Percentiles rank a stretch among this genome's conserved stretches.
These are phyloP conservation scores for Boletellus sp. DNA, from an alignment of 768 basidiomycete genomes.

Conservation along the genomic window DNA sequence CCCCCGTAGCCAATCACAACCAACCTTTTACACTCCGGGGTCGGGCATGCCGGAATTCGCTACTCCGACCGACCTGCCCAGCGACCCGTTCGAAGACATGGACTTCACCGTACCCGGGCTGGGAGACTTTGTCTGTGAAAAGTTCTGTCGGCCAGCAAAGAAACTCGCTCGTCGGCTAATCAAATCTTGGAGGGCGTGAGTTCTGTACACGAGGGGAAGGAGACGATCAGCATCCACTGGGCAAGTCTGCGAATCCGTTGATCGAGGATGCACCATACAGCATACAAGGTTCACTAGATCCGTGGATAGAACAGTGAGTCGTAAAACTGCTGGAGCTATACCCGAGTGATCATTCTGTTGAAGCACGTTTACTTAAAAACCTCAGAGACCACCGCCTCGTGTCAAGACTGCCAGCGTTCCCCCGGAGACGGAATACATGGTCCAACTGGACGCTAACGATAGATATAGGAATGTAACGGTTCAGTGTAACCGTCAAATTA, in stretches of 20 bases:
- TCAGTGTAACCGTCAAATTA: constrained; percentile 65
- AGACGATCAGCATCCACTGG: constrained; percentile 82
- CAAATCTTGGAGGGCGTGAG: constrained; percentile 64
- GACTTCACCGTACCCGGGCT: too few species aligned
- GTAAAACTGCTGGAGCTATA: constrained; percentile 44
- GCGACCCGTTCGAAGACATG: too few species aligned
- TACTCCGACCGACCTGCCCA: too few species aligned
- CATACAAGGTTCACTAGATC: constrained; percentile 65
- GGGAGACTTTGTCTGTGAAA: too few species aligned
- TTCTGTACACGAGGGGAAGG: constrained; percentile 72
- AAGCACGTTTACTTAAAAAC: constrained; percentile 21
- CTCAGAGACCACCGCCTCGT: constrained; percentile 30
- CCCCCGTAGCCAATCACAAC: constrained; percentile 22
- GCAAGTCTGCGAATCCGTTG: constrained; percentile 39
- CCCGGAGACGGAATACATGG: constrained; percentile 16
- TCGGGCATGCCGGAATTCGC: too few species aligned
- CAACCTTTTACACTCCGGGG: too few species aligned
- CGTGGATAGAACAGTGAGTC: constrained; percentile 59
- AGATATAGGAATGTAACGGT: constrained; percentile 53
- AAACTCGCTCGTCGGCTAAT: constrained; percentile 63
- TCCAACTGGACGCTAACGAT: constrained; percentile 34
- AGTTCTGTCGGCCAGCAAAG: constrained; percentile 91
- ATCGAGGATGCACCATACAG: constrained; percentile 34
- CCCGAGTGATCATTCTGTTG: constrained; percentile 44
- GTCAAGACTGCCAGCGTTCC: constrained; percentile 10